Evolutionary conservation across 768 basidiomycete genomes (phyloP), one percentile per base, ranked within the genome.

Genomic region (Rickenella mellea): DNA sequence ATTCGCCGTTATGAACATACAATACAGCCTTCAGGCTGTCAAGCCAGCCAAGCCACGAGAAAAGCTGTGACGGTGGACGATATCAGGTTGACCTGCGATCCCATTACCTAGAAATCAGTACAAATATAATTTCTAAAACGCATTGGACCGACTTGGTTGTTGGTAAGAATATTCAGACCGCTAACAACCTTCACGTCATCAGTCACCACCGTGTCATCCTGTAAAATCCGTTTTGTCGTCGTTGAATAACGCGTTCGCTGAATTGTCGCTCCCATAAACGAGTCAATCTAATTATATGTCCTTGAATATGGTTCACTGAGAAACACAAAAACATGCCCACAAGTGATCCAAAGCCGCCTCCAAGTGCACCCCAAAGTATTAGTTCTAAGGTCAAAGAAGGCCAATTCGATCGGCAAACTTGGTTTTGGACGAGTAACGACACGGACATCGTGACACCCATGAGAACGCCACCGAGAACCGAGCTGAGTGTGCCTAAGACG

Each of bases 191-290:
- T 76, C 42, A 83, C 61, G 9, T 74, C 66, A 43, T 74, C 69
- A 17, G 55, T 44, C 26, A 48, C 48, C 9, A 58, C 56, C 1
- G 63, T 59, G 11, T 64, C 66, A 49, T 85, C 78, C 37, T 80
- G 78, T 11, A 88, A 65, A 38, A 96, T 69, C 32, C 71, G 62
- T 51, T 78, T 78, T 48, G 69, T 71, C 17, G 66, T 63, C 33
- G 62, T 62, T 5, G 82, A 81, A 61, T 80, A 94, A 21, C 79
- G 72, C 4, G 89, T 90, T 41, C 71, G 66, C 52, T 97, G 93
- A 1, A 94, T 56, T 5, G 86, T 90, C 5, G 92, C 90, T 2
- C 93, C 93, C 14, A 96, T 67, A 10, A 96, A 31, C 0, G 87
- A 91, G 56, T 97, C 93, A 39, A 90, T 59, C 85, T 31, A 46